Conservation (phyloP, 2,329 filamentous ascomycete species). For the Beauveria rudraprayagi region DNA sequence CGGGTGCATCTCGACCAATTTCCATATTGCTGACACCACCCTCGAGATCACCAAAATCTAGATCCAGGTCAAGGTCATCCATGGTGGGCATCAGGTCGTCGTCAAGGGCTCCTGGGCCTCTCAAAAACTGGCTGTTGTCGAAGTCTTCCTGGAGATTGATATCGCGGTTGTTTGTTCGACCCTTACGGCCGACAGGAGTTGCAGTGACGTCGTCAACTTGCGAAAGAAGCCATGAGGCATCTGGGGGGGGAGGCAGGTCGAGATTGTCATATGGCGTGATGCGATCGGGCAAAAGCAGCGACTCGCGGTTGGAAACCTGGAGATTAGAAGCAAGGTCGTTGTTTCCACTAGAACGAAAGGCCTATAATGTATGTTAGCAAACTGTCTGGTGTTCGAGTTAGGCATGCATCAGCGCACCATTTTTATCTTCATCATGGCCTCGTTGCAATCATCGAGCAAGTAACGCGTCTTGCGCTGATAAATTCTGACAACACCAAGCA, state of each 20-base stretch:
- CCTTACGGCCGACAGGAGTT: constrained; percentile 46
- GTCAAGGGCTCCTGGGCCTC: constrained; percentile 53
- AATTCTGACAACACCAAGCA: constrained; percentile 93
- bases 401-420: constrained; percentile 57
- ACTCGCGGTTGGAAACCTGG: constrained; percentile 73
- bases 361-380: constrained; percentile 46
- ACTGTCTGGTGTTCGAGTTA: neutral
- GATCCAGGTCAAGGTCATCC: constrained; percentile 63
- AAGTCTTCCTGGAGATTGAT: constrained; percentile 64
- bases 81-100: constrained; percentile 49
- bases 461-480: constrained; percentile 97
- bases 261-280: constrained; percentile 85
- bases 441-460: constrained; percentile 92
- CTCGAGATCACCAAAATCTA: constrained; percentile 64
- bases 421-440: constrained; percentile 95
- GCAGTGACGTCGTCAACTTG: constrained; percentile 58
- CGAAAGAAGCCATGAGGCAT: constrained; percentile 75
- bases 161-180: constrained; percentile 51
- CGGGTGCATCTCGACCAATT: constrained; percentile 78
- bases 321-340: constrained; percentile 86
- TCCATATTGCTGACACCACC: constrained; percentile 63
- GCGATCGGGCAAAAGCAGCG: constrained; percentile 81
- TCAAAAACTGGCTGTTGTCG: constrained; percentile 72
- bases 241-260: constrained; percentile 72
- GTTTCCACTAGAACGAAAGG: constrained; percentile 88